Base-by-base conservation (phyloP, 2,329 filamentous ascomycete species). In the Colletotrichum gigasporum region DNA sequence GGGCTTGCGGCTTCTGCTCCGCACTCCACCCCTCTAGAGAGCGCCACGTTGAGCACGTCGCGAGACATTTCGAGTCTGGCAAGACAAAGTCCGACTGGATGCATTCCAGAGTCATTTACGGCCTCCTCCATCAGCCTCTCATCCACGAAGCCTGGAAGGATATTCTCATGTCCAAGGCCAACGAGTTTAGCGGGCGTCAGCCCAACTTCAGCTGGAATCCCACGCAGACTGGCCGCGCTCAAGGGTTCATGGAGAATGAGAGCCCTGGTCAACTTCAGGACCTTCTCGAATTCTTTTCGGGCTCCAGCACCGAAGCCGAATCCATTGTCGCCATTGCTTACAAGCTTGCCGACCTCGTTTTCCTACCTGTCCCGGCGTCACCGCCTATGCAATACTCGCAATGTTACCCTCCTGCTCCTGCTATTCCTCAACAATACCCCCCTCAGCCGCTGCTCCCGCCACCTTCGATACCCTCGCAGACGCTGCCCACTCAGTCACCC, bases 1-100 rank as follows among this genome's bases (percentile, higher is more conserved):
- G 88, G 85, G 89, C 87, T 2, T 91, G 89, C 68, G 89, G 89
- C 24, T 90, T 91, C 75, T 91, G 89, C 70, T 88, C 85, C 4
- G 85, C 84, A 14, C 81, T 90, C 41, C 82, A 90, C 62, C 83
- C 86, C 14, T 86, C 87, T 11, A 86, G 87, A 68, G 88, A 90
- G 71, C 87, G 89, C 57, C 86, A 90, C 70, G 88, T 90, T 65
- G 87, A 90, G 71, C 89, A 91, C 68, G 87, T 91, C 32, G 88
- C 88, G 18, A 80, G 83, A n/a, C 89, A 91, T 69, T 91, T 90
- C 70, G 89, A 90, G 72, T 80, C 81, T 16, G 85, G 86, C 52
- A 83, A 87, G 75, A 87, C 86, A 66, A 88, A 88, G 70, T 79
- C 81, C 18, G 88, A 91, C 69, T 91, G 88, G 89, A 87, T 89